A percentile compares a stretch with the other conserved stretches of the same genome.
phyloP scores from a whole-genome alignment of 2,329 filamentous ascomycete species.

The Apiospora koreana region DNA sequence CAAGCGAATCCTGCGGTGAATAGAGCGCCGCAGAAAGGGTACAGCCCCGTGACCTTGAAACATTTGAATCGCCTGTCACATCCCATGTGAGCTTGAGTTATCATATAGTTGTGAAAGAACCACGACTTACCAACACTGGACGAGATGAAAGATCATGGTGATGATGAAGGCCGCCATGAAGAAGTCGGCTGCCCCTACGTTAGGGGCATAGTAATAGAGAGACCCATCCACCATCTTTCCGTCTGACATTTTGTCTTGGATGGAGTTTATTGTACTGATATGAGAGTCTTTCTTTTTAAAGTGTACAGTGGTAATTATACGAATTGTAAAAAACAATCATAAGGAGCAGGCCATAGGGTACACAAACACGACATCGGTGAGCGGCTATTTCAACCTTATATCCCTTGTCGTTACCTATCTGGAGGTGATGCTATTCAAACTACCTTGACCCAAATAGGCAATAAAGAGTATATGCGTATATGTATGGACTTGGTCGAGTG shows the following conservation, averaged over 20 bases:
- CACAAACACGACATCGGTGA: neutral
- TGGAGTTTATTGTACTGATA: neutral
- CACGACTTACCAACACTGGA: constrained; percentile 16
- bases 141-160: constrained; percentile 13
- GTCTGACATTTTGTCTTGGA: neutral
- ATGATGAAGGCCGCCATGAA: constrained; percentile 16
- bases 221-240: neutral
- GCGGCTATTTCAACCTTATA: neutral
- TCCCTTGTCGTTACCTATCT: neutral
- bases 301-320: neutral
- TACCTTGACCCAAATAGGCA: neutral
- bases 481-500: neutral
- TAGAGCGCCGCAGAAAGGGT: constrained; percentile 13
- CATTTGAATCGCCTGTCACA: neutral
- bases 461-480: neutral
- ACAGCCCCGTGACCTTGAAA: constrained; percentile 15
- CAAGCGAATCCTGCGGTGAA: constrained; percentile 8
- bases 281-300: neutral
- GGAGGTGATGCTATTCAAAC: neutral
- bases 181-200: constrained; percentile 16
- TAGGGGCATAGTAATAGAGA: constrained; percentile 18
- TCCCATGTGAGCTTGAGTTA: neutral
- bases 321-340: neutral
- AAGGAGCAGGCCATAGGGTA: neutral
- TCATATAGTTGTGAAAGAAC: no score